A percentile compares a stretch with the other conserved stretches of the same genome.
These are phyloP conservation scores for Chalciporus sphaerocephalus DNA, from an alignment of 768 basidiomycete species.

Conservation along the genomic window DNA sequence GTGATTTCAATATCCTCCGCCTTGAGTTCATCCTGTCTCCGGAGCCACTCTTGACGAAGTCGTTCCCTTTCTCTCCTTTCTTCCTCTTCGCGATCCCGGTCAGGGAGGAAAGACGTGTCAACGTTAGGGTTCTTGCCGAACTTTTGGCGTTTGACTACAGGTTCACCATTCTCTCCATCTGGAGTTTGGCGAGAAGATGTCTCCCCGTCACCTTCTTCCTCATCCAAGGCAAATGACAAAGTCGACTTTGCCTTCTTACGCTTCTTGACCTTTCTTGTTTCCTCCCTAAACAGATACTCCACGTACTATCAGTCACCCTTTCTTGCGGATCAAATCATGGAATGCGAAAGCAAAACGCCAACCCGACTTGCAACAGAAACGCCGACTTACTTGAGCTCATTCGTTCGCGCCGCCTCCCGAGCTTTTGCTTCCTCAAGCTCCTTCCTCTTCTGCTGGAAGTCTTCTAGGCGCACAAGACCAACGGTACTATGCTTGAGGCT, in stretches of 20 bases:
- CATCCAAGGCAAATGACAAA: constrained; percentile 88
- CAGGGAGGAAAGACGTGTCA: constrained; percentile 96
- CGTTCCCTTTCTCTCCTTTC: constrained; percentile 88
- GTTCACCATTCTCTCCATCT: constrained; percentile 40
- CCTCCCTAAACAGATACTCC: constrained; percentile 86
- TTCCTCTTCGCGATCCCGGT: constrained; percentile 92
- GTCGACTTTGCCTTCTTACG: constrained; percentile 89
- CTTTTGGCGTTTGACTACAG: constrained; percentile 64
- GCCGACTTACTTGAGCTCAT: constrained; percentile 77
- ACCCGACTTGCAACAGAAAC: constrained; percentile 7
- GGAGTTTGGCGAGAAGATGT: constrained; percentile 37
- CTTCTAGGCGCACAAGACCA: constrained; percentile 86
- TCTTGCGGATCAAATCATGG: constrained; percentile 6
- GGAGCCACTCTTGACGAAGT: constrained; percentile 85
- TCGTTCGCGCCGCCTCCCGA: constrained; percentile 80
- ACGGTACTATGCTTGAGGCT: constrained; percentile 86
- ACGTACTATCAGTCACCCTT: constrained; percentile 64
- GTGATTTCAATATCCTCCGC: constrained; percentile 80
- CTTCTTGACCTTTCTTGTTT: constrained; percentile 84
- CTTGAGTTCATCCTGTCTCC: constrained; percentile 64
- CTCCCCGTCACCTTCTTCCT: constrained; percentile 53
- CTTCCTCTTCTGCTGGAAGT: constrained; percentile 85
- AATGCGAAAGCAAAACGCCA: background rate
- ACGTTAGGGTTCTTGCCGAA: constrained; percentile 94
- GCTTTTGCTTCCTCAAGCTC: constrained; percentile 90